Evolutionary conservation across 352 stramenopile genomes (phyloP).

Genomic region (Globisporangium megalacanthum): DNA sequence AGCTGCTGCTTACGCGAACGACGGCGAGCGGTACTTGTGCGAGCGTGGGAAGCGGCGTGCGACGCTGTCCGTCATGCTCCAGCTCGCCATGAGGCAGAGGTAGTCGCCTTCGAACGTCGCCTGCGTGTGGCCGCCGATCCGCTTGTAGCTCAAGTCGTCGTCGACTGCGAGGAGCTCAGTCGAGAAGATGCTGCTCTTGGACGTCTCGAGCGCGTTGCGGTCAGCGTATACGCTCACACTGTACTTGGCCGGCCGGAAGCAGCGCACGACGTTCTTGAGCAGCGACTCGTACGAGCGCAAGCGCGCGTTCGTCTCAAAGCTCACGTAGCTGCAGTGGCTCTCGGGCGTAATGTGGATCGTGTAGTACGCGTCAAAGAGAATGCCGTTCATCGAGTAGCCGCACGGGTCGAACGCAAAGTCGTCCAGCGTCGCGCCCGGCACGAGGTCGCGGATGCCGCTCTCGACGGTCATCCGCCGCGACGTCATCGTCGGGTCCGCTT

Average conservation of each 20-base stretch:
- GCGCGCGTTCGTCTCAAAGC: slow-evolving; percentile 97
- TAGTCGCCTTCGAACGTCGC: slow-evolving; percentile 84
- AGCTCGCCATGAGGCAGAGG: slow-evolving; percentile 83
- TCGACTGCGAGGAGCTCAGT: slow-evolving; percentile 67
- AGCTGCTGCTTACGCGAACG: slow-evolving; percentile 44
- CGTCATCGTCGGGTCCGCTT: slow-evolving; percentile 54
- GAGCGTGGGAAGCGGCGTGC: slow-evolving; percentile 40
- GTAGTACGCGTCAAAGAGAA: slow-evolving; percentile 97
- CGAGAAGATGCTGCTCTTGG: slow-evolving; percentile 71
- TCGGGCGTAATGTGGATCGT: slow-evolving; percentile 99
- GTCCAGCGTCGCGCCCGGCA: slow-evolving; percentile 94
- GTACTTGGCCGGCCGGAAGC: slow-evolving; percentile 97
- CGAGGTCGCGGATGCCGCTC: slow-evolving; percentile 93
- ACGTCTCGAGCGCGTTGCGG: slow-evolving; percentile 54
- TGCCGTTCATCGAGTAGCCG: slow-evolving; percentile 99
- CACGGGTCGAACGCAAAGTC: slow-evolving; percentile 98
- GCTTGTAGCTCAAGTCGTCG: slow-evolving; percentile 76
- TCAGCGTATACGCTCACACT: slow-evolving; percentile 97
- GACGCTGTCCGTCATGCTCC: slow-evolving; percentile 35
- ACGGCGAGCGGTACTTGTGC: slow-evolving; percentile 70
- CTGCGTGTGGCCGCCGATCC: slow-evolving; percentile 77
- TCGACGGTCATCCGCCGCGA: slow-evolving; percentile 91
- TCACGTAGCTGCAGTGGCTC: slow-evolving; percentile 94
- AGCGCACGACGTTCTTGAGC: slow-evolving; percentile 96
- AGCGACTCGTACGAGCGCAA: slow-evolving; percentile 86